phyloP scores from a whole-genome alignment of 768 basidiomycete genomes.

The Rickenella mellea region DNA sequence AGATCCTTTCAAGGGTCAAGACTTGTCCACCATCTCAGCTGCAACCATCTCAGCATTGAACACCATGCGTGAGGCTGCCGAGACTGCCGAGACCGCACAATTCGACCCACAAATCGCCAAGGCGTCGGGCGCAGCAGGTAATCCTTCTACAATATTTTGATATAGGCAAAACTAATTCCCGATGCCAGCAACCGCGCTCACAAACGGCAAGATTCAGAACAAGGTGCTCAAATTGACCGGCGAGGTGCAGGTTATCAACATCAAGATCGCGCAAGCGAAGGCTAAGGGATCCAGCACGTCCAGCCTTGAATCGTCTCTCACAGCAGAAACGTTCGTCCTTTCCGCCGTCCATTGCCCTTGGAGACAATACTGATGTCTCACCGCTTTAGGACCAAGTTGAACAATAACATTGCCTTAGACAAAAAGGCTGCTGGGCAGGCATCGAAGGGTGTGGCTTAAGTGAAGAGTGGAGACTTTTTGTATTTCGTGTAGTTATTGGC shows the following conservation, averaged over 20 bases:
- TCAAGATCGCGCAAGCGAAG: constrained; percentile 27
- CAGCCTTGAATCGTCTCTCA: constrained; percentile 15
- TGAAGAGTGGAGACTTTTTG: no score
- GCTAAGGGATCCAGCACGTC: constrained; percentile 22
- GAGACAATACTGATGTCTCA: neutral
- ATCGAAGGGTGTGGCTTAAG: constrained; percentile 22
- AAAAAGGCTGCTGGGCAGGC: constrained; percentile 19
- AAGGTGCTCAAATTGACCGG: constrained; percentile 35
- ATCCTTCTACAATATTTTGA: neutral
- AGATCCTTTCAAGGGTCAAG: constrained; percentile 22
- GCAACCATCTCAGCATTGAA: constrained; percentile 16
- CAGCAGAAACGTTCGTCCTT: constrained; percentile 17
- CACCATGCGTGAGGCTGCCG: constrained; percentile 28
- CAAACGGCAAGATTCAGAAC: constrained; percentile 34
- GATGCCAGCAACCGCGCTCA: constrained; percentile 22
- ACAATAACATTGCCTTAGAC: constrained; percentile 26
- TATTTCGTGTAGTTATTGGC: no score
- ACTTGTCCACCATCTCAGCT: constrained; percentile 23
- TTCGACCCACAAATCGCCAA: constrained; percentile 28
- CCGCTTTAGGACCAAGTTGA: constrained; percentile 20
- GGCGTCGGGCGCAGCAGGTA: constrained; percentile 21
- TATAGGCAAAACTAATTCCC: neutral
- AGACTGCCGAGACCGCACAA: constrained; percentile 25
- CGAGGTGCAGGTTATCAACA: constrained; percentile 23
- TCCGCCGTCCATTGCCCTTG: neutral